Conservation (phyloP, 192 early-diverging fungal genomes). For the Rhizoclosmatium globosum region DNA sequence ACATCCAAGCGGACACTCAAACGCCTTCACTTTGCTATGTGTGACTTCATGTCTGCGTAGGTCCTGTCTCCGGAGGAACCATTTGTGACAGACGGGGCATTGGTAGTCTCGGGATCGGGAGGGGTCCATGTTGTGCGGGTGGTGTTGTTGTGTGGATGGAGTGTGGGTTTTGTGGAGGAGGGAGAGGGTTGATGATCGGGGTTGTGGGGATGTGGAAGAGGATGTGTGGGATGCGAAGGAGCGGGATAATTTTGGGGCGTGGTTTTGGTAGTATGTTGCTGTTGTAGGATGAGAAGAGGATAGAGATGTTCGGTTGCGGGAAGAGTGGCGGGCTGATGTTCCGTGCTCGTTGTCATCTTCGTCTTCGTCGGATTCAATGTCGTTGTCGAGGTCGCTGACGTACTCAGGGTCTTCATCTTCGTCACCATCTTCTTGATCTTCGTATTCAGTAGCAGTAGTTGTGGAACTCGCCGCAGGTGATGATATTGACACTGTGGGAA, state of each 20-base stretch:
- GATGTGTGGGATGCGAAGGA: not conserved
- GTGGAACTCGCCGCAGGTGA: not conserved
- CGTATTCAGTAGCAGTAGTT: conserved; percentile 7
- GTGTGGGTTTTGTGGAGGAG: no score
- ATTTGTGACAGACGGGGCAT: conserved; percentile 30
- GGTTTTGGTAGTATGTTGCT: conserved; percentile 2
- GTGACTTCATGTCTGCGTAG: conserved; percentile 34
- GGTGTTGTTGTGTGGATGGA: no score
- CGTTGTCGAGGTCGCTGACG: not conserved
- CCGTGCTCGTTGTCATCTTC: no score
- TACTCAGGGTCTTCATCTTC: not conserved
- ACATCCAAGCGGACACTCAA: conserved; percentile 33
- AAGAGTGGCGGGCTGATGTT: no score
- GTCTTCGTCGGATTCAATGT: not conserved
- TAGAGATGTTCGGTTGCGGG: not conserved
- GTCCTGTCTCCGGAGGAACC: conserved; percentile 32
- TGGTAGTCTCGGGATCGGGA: conserved; percentile 28
- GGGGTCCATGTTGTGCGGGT: not conserved
- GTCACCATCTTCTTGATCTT: not conserved
- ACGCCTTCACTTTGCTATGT: conserved; percentile 34
- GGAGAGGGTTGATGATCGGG: no score
- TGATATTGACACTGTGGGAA: not conserved
- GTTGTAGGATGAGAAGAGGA: conserved; percentile 7
- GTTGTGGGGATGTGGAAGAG: not conserved
- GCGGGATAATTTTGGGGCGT: conserved; percentile 1